Evolutionary conservation across 257 asterid genomes (phyloP).

Genomic region (Ballota nigra): DNA sequence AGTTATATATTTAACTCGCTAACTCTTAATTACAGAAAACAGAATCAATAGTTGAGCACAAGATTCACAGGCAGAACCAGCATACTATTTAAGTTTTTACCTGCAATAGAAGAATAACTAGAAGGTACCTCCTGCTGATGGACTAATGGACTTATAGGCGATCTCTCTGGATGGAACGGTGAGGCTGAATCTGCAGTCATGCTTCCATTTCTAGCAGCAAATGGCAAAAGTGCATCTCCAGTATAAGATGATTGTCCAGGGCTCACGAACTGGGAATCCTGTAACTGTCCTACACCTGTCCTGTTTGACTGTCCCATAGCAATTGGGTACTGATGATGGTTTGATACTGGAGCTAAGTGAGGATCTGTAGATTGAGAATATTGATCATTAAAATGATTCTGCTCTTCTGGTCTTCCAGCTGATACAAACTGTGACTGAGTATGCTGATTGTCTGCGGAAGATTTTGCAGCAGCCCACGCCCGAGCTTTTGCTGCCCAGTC

Average conservation of each 20-base stretch:
- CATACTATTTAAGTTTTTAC: conserved; percentile 64
- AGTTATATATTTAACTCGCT: conserved; percentile 10
- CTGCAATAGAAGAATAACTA: conserved; percentile 99
- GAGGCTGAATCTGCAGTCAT: conserved; percentile 50
- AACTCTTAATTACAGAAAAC: conserved; percentile 22
- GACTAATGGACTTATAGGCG: conserved; percentile 61
- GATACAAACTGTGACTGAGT: conserved; percentile 47
- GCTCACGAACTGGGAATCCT: conserved; percentile 43
- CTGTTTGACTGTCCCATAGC: conserved; percentile 39
- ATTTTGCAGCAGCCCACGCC: conserved; percentile 95
- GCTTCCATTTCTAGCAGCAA: conserved; percentile 57
- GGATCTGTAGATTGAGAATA: conserved; percentile 53
- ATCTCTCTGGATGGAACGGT: conserved; percentile 48
- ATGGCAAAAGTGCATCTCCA: conserved; percentile 34
- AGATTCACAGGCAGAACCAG: conserved; percentile 48
- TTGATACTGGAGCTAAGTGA: conserved; percentile 44
- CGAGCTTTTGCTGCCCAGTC: conserved; percentile 98
- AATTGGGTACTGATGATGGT: conserved; percentile 51
- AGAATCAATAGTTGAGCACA: conserved; percentile 37
- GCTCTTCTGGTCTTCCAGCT: conserved; percentile 56
- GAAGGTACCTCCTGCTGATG: conserved; percentile 99
- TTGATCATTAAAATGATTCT: conserved; percentile 46
- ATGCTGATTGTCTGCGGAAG: conserved; percentile 64
- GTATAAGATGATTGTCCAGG: conserved; percentile 54
- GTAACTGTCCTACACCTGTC: conserved; percentile 42